Evolutionary conservation across 2,329 filamentous ascomycete genomes (phyloP), one percentile per base, ranked within the genome.

Genomic region (Venturia carpophila): DNA sequence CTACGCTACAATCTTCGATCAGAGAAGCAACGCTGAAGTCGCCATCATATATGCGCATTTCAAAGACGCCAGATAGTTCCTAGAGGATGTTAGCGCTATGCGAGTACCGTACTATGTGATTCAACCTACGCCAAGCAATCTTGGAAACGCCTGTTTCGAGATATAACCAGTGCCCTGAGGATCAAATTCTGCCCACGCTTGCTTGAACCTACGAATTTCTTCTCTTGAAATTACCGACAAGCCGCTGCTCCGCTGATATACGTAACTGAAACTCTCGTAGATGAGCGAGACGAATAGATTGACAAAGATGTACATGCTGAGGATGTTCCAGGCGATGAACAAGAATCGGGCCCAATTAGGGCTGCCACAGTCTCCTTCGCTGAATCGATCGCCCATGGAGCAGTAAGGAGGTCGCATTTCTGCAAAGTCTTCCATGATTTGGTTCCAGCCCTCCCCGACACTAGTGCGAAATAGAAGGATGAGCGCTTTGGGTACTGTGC

Each of bases 261-360:
- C 94, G 72, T 99, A 99, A 75, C 92, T 96, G 82, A 99, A 99
- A 77, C 92, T 97, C 79, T 99, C 94, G 78, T 95, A 99, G 70
- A 99, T 99, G 74, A 99, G 86, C 61, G 94, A 99, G 66, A 99
- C 93, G 75, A 99, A 99, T 73, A 99, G 79, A 73, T 93, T 97
- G 73, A 97, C 93, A 72, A 99, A 99, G 72, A 99, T 96, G 78
- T 99, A 99, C 94, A 99, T 99, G 89, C 93, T 97, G 76, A 99
- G 84, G 71, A 99, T 93, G 79, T 99, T 99, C 94, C 94, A 99
- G 5, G 89, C 86, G 66, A 97, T 92, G 79, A 99, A 99, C 11
- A 99, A 81, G 42, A 87, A 85, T 63, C 92, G 84, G 9, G 94
- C 92, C 92, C 94, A 99, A 47, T 86, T 84, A 62, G 87, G 84